Conservation (phyloP, 305 asterid species). For the Andrographis paniculata region DNA sequence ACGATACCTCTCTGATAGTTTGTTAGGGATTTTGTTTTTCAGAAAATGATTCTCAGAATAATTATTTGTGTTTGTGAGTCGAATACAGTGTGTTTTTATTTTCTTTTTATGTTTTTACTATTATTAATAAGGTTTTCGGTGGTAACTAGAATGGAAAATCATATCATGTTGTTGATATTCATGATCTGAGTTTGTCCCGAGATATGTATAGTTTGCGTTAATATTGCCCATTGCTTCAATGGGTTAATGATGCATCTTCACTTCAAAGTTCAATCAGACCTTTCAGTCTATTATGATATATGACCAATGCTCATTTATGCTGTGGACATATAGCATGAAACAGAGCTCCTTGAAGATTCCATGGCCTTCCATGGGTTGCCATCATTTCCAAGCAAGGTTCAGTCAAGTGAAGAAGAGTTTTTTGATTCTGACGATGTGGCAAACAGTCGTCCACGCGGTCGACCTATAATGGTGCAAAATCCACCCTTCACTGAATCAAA, state of each 20-base stretch:
- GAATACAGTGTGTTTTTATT: too few relatives aligned
- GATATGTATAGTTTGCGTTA: too few relatives aligned
- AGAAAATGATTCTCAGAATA: too few relatives aligned
- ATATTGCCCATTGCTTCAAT: too few relatives aligned
- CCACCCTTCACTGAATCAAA: conserved; percentile 50
- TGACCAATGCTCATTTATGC: conserved; percentile 7
- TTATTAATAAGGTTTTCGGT: too few relatives aligned
- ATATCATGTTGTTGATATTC: too few relatives aligned
- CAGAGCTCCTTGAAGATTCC: conserved; percentile 84
- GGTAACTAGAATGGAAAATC: too few relatives aligned
- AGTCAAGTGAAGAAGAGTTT: conserved; percentile 89
- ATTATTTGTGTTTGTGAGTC: too few relatives aligned
- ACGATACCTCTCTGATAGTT: too few relatives aligned
- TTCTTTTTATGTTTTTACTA: too few relatives aligned
- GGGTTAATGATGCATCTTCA: background rate
- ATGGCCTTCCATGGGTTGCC: conserved; percentile 75
- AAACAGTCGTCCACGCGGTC: conserved; percentile 47
- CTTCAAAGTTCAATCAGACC: background rate
- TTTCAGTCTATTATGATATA: conserved; percentile 5
- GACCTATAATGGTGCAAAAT: conserved; percentile 34
- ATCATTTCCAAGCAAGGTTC: conserved; percentile 75
- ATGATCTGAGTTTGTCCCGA: too few relatives aligned
- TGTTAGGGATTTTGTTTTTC: too few relatives aligned
- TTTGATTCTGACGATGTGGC: conserved; percentile 84
- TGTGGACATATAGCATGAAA: conserved; percentile 60